Evolutionary conservation across 495 filamentous ascomycete genomes (phyloP), one percentile per base, ranked within the genome.

Genomic region (Tirmania nivea): DNA sequence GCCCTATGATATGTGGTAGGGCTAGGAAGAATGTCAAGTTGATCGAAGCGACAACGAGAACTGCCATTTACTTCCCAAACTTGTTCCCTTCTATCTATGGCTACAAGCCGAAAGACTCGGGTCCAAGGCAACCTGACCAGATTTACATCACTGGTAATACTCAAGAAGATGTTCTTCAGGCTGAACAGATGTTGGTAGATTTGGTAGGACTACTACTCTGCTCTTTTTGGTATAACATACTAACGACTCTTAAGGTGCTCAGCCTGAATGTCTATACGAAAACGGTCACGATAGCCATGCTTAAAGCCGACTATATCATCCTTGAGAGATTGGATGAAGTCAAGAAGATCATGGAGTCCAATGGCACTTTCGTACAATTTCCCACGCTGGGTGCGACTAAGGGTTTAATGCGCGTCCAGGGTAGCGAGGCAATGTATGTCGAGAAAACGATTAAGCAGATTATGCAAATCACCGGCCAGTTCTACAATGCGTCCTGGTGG

Each of bases 401-500:
- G 16, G 80, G 76, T 51, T 67, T 81, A 35, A 81, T 96, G 57
- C 79, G 90, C 19, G 80, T 96, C 36, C 92, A 96, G 64, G 92
- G 86, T 49, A 79, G 81, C 0, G 92, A 97, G 63, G 83, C 90
- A 42, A 71, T 93, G 56, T 85, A 93, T 59, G 82, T 95, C 21
- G 92, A 96, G 69, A 83, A 89, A 17, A 93, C 92, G 39, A 80
- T 94, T 58, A 75, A 85, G 56, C 89, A 94, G 66, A 81, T 97
- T 53, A 96, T 97, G 90, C 78, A 79, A 50, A 69, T 97, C 67
- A 85, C 86, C 53, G 87, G 87, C 34, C 90, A 99, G 70, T 99
- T 95, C 69, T 99, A 99, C 67, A 86, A 83, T 60, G 86, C 90
- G 34, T 85, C 85, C 1, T 97, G 92, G 90, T 94, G 84, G 78